Percentiles rank a stretch among this genome's conserved stretches.
Conservation (phyloP, 176 grass and related monocot species). For the Tillandsia fasciculata region DNA sequence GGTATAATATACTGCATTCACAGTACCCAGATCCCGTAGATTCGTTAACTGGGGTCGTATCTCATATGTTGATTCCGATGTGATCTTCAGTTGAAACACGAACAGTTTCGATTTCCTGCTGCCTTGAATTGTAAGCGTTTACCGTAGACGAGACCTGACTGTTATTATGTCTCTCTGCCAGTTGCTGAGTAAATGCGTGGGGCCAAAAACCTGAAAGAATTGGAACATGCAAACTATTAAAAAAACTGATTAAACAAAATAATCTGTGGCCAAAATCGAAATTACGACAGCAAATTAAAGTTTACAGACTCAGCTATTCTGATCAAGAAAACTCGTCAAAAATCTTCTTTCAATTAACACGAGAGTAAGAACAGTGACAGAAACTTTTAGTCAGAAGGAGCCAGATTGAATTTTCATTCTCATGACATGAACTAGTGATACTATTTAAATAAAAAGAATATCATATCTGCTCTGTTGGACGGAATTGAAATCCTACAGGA, state of each 20-base stretch:
- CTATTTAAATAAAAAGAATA: too few relatives aligned
- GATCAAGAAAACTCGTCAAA: too few relatives aligned
- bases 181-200: conserved; percentile 30
- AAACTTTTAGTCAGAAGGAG: too few relatives aligned
- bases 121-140: conserved; percentile 8
- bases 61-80: conserved; percentile 16
- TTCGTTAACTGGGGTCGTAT: conserved; percentile 10
- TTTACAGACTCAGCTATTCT: too few relatives aligned
- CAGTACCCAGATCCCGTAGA: conserved; percentile 22
- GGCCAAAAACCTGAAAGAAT: conserved; percentile 45
- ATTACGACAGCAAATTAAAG: background rate
- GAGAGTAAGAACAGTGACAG: too few relatives aligned
- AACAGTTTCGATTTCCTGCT: background rate
- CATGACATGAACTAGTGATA: too few relatives aligned
- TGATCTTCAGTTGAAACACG: background rate
- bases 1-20: background rate
- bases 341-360: too few relatives aligned
- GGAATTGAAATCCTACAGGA: too few relatives aligned
- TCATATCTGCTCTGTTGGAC: too few relatives aligned
- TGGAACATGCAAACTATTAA: conserved; percentile 7
- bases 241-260: background rate
- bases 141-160: background rate
- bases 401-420: too few relatives aligned
- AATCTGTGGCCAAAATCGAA: background rate
- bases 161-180: conserved; percentile 14